phyloP scores from a whole-genome alignment of 495 filamentous ascomycete genomes.

The Penicillium lividum region DNA sequence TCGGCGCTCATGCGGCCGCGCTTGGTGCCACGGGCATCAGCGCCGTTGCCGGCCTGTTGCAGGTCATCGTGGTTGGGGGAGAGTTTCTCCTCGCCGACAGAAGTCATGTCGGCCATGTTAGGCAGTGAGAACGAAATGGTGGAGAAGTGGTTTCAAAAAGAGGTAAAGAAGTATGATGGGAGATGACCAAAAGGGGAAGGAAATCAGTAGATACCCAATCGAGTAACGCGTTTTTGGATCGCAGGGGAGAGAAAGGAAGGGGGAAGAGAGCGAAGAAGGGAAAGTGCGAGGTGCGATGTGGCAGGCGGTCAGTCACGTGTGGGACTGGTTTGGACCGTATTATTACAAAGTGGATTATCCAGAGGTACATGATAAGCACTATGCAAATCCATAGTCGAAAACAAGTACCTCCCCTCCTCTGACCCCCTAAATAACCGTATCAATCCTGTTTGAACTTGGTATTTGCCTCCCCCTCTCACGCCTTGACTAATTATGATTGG shows the following conservation, averaged over 20 bases:
- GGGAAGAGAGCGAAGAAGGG: slow-evolving; percentile 43
- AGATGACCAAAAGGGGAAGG: slow-evolving; percentile 52
- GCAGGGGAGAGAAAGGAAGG: slow-evolving; percentile 43
- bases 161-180: slow-evolving; percentile 10
- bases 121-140: slow-evolving; percentile 7
- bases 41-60: slow-evolving; percentile 52
- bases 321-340: slow-evolving; percentile 2
- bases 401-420: background rate
- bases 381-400: background rate
- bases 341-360: background rate
- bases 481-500: slow-evolving; percentile 2
- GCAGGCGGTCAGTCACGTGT: slow-evolving; percentile 46
- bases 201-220: slow-evolving; percentile 49
- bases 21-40: slow-evolving; percentile 83
- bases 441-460: background rate
- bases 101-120: slow-evolving; percentile 48
- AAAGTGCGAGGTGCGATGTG: slow-evolving; percentile 39
- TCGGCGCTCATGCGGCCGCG: slow-evolving; percentile 83
- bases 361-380: background rate
- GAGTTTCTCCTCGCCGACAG: slow-evolving; percentile 50
- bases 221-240: slow-evolving; percentile 55
- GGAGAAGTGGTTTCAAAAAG: slow-evolving; percentile 5
- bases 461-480: slow-evolving; percentile 10
- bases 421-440: background rate
- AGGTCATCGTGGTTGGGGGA: slow-evolving; percentile 55